Evolutionary conservation across 257 asterid genomes (phyloP).

Genomic region (Avicennia marina): DNA sequence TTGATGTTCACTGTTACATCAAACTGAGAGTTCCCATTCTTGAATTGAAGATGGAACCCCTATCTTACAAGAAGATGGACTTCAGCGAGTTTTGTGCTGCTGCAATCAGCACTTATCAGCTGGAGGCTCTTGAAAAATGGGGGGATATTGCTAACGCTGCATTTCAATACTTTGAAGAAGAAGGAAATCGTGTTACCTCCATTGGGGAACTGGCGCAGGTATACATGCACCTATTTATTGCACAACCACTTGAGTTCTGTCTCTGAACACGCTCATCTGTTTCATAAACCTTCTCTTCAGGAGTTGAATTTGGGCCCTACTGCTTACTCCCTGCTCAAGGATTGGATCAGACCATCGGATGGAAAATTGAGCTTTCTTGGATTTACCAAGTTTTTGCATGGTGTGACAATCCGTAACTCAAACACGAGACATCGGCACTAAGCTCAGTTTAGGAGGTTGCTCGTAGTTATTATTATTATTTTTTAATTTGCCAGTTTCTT

Average conservation of each 20-base stretch:
- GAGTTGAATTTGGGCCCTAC: constrained; percentile 77
- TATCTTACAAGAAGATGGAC: constrained; percentile 67
- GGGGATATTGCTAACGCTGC: constrained; percentile 80
- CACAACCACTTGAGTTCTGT: background rate
- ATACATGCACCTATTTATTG: constrained; percentile 1
- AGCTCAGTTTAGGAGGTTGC: background rate
- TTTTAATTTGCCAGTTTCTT: no score
- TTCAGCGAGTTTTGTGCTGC: constrained; percentile 95
- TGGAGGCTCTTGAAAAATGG: constrained; percentile 91
- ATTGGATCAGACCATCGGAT: constrained; percentile 77
- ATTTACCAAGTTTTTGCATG: constrained; percentile 87
- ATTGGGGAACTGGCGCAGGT: constrained; percentile 91
- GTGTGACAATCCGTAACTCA: constrained; percentile 70
- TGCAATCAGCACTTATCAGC: constrained; percentile 72
- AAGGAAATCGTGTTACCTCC: constrained; percentile 74
- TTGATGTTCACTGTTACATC: background rate
- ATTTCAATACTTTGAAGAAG: constrained; percentile 63
- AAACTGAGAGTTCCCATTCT: background rate
- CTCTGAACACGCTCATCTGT: no score
- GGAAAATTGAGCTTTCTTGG: constrained; percentile 79
- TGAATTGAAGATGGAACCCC: constrained; percentile 68
- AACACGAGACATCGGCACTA: constrained; percentile 56
- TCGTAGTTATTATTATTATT: no score
- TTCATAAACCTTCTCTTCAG: constrained; percentile 36
- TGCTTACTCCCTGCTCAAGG: constrained; percentile 54